Conservation (phyloP, 176 grass and related monocot genomes). For the Hyparrhenia diplandra region DNA sequence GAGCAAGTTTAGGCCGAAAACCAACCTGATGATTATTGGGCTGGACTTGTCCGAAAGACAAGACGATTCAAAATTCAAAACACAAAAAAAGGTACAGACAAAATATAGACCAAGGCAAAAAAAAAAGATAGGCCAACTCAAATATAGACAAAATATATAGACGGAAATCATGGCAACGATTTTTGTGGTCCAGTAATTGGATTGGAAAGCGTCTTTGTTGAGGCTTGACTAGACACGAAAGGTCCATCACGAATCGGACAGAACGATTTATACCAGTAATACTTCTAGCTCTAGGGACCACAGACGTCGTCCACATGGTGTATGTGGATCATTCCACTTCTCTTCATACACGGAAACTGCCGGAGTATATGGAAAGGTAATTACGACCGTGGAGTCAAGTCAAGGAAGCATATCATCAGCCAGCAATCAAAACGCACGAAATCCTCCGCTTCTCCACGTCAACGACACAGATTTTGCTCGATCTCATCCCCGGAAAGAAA, state of each 20-base stretch:
- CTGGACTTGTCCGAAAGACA: too few relatives aligned
- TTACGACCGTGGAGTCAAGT: background rate
- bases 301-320: background rate
- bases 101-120: too few relatives aligned
- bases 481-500: background rate
- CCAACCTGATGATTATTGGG: too few relatives aligned
- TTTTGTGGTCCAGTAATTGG: conserved; percentile 5
- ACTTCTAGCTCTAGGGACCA: too few relatives aligned
- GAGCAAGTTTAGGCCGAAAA: too few relatives aligned
- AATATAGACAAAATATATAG: too few relatives aligned
- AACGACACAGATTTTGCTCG: background rate
- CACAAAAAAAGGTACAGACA: too few relatives aligned
- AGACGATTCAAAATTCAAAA: too few relatives aligned
- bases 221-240: background rate
- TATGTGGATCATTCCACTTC: background rate
- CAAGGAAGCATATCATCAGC: background rate
- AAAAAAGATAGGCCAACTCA: too few relatives aligned
- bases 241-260: background rate
- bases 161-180: background rate
- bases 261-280: background rate
- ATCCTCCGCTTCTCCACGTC: background rate
- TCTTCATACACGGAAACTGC: background rate
- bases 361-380: too few relatives aligned
- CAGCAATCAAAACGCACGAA: background rate
- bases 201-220: background rate